Evolutionary conservation across 1,284 basidiomycete genomes (phyloP).

Genomic region (Malassezia furfur): DNA sequence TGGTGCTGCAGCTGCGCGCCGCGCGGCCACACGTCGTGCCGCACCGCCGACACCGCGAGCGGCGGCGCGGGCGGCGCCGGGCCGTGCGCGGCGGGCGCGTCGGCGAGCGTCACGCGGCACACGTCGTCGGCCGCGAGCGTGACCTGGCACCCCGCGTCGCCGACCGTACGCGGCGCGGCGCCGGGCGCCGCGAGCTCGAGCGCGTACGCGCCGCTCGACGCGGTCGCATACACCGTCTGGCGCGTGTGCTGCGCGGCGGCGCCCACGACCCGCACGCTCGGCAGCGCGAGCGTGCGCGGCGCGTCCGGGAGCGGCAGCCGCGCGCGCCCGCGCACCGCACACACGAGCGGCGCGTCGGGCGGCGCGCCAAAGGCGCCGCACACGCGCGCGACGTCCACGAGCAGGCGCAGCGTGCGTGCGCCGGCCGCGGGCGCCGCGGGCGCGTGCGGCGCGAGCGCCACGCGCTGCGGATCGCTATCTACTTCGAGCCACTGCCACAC

Average conservation of each 20-base stretch:
- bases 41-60: background rate
- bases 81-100: too few species aligned
- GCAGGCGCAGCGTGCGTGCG: background rate
- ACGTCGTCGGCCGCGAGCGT: background rate
- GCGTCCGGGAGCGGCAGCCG: too few species aligned
- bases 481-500: background rate
- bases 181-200: background rate
- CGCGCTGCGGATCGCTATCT: background rate
- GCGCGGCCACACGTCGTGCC: constrained; percentile 8
- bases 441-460: background rate
- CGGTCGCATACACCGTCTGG: background rate
- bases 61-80: background rate
- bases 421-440: background rate
- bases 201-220: background rate
- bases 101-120: background rate
- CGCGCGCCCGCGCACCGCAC: background rate
- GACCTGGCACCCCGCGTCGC: background rate
- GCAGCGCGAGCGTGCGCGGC: background rate
- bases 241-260: background rate
- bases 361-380: constrained; percentile 7
- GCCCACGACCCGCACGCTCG: background rate
- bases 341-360: background rate
- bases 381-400: background rate
- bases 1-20: background rate
- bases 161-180: background rate